Evolutionary conservation across 2,329 filamentous ascomycete species (phyloP).

Genomic region (Aspergillus bombycis): DNA sequence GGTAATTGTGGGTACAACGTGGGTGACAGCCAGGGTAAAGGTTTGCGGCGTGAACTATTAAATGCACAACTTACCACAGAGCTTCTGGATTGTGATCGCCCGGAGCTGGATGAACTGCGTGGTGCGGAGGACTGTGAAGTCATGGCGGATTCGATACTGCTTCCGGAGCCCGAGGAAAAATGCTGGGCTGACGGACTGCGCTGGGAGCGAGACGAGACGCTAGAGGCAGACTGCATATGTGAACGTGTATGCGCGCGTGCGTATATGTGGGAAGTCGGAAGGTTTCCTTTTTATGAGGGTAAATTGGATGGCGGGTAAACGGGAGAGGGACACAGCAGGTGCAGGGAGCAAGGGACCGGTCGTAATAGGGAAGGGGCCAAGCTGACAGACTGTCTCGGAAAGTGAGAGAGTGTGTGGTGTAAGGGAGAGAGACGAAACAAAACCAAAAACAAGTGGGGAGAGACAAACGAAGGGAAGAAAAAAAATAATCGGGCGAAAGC

Average conservation of each 20-base stretch:
- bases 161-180: conserved; percentile 45
- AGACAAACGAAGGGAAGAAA: conserved; percentile 7
- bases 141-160: conserved; percentile 48
- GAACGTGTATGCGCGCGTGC: conserved; percentile 7
- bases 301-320: conserved; percentile 1
- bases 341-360: conserved; percentile 14
- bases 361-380: conserved; percentile 15
- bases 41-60: background rate
- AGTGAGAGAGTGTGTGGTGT: conserved; percentile 13
- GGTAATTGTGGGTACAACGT: conserved; percentile 11
- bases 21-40: conserved; percentile 4
- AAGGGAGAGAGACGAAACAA: conserved; percentile 16
- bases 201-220: conserved; percentile 45
- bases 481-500: conserved; percentile 6
- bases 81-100: conserved; percentile 61
- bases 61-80: conserved; percentile 58
- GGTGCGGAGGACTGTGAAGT: conserved; percentile 64
- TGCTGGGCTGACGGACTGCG: conserved; percentile 47
- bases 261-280: background rate
- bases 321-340: conserved; percentile 10
- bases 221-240: conserved; percentile 26
- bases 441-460: background rate
- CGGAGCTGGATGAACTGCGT: conserved; percentile 68
- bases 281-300: conserved; percentile 5
- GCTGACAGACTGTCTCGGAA: conserved; percentile 8